These are phyloP conservation scores for Gynochthodes officinalis DNA, from an alignment of 257 asterid genomes.

Conservation along the genomic window DNA sequence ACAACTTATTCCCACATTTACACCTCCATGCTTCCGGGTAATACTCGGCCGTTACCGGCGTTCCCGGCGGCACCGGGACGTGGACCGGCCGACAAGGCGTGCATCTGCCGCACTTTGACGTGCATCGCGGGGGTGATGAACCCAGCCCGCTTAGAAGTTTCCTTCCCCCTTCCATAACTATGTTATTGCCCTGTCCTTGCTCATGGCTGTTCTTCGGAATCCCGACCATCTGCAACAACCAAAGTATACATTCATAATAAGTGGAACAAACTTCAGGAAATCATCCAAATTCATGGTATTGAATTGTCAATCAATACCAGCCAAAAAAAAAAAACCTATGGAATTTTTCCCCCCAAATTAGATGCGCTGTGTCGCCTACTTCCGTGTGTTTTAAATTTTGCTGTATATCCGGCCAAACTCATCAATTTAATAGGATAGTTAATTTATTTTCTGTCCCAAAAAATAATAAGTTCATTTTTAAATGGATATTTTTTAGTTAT, in stretches of 20 bases:
- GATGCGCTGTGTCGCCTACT: no score
- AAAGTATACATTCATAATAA: not conserved
- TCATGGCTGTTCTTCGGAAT: not conserved
- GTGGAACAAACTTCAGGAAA: no score
- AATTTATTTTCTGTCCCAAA: no score
- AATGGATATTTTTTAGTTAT: no score
- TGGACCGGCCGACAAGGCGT: conserved; percentile 59
- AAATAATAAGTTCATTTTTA: no score
- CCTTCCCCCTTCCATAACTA: conserved; percentile 25
- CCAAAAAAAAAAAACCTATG: no score
- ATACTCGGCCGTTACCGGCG: conserved; percentile 51
- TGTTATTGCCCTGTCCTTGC: not conserved
- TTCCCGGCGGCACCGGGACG: conserved; percentile 56
- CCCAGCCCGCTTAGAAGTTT: conserved; percentile 50
- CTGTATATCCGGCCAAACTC: no score
- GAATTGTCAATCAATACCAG: no score
- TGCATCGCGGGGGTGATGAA: conserved; percentile 60
- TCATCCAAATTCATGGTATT: no score
- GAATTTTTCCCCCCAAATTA: no score
- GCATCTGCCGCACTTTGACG: conserved; percentile 51
- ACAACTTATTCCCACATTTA: conserved; percentile 32
- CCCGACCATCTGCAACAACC: not conserved
- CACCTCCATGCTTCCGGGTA: conserved; percentile 45
- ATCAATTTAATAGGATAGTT: no score
- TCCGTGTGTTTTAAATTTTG: no score